Conservation (phyloP, 2,329 filamentous ascomycete genomes). For the Phaeosphaeriaceae sp. region DNA sequence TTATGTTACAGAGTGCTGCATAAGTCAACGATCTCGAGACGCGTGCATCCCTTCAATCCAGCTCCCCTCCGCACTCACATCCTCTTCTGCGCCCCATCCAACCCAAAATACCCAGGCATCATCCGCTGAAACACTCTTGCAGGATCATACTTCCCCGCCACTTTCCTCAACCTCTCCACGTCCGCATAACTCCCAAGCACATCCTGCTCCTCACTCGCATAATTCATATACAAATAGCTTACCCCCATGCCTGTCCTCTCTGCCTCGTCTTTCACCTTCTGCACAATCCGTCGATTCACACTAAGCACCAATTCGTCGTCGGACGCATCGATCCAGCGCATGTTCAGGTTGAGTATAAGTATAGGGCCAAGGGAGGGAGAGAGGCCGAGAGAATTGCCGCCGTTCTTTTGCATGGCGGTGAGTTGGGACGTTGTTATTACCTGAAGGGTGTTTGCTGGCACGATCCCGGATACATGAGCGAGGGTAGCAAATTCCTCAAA, state of each 20-base stretch:
- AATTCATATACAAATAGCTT: conserved; percentile 54
- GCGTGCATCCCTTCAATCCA: no score
- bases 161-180: conserved; percentile 28
- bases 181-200: conserved; percentile 51
- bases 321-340: conserved; percentile 22
- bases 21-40: no score
- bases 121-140: conserved; percentile 13
- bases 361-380: conserved; percentile 14
- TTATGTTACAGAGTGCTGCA: no score
- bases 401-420: conserved; percentile 23
- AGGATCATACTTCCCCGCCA: conserved; percentile 16
- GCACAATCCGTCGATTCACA: conserved; percentile 16
- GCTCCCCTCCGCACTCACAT: no score
- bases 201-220: conserved; percentile 53
- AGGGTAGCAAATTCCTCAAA: conserved; percentile 20
- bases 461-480: conserved; percentile 16
- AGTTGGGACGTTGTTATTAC: conserved; percentile 26
- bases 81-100: conserved; percentile 6
- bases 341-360: conserved; percentile 19
- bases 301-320: conserved; percentile 27
- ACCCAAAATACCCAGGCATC: conserved; percentile 13
- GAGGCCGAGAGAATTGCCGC: conserved; percentile 34
- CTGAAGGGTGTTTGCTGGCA: conserved; percentile 29
- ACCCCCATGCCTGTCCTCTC: conserved; percentile 5
- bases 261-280: conserved; percentile 1